Evolutionary conservation across 305 asterid species (phyloP).

Genomic region (Fraxinus angustifolia): DNA sequence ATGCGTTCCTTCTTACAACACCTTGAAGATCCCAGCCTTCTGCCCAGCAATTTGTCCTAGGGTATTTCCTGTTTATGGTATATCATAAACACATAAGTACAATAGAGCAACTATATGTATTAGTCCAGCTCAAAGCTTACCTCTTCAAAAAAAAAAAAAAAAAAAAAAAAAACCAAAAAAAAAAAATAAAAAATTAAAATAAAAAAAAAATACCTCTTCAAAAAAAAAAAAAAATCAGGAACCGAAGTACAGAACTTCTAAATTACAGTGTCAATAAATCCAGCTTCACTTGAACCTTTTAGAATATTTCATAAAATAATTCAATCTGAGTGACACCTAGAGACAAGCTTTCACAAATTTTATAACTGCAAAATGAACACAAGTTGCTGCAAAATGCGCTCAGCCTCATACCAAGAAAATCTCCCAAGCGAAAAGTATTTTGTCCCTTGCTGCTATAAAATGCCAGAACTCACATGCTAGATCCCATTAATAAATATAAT

Average conservation of each 20-base stretch:
- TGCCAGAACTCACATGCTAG: background rate
- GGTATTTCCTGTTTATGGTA: slow-evolving; percentile 65
- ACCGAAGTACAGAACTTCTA: background rate
- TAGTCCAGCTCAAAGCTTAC: background rate
- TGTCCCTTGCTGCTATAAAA: background rate
- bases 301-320: slow-evolving; percentile 5
- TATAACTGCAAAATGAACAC: background rate
- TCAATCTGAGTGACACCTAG: background rate
- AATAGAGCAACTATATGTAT: slow-evolving; percentile 6
- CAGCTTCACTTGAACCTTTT: background rate
- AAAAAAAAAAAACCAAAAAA: too few species aligned
- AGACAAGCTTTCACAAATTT: slow-evolving; percentile 5
- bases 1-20: slow-evolving; percentile 21
- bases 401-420: background rate
- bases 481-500: background rate
- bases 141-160: background rate
- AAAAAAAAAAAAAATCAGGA: background rate
- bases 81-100: slow-evolving; percentile 22
- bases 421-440: background rate
- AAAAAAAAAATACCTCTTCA: background rate
- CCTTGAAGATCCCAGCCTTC: slow-evolving; percentile 98
- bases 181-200: too few species aligned
- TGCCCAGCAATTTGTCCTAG: slow-evolving; percentile 95
- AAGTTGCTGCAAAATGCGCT: slow-evolving; percentile 6
- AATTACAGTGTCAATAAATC: background rate